Evolutionary conservation across 192 early-diverging fungal genomes (phyloP), one percentile per base, ranked within the genome.

Genomic region (Rhizoclosmatium sp.): DNA sequence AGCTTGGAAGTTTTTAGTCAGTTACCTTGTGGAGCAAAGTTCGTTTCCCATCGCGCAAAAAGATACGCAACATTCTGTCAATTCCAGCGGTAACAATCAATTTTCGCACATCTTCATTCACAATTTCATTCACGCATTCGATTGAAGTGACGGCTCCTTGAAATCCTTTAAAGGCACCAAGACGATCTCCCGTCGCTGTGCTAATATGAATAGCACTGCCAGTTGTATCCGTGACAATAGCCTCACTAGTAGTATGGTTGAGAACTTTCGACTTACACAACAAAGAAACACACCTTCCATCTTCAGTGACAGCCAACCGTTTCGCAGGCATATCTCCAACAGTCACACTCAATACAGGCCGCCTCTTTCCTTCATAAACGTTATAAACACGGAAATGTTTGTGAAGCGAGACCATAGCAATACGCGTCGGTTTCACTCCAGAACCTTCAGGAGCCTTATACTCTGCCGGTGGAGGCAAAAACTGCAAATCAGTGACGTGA

Each of bases 401-500:
- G 81, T 85, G 80, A 12, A 92, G 89, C 0, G 96, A 95, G 7
- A 88, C 89, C 23, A 91, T 87, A 23, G 89, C 92, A 42, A 98
- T 64, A 23, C 83, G 69, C 4, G 86, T 85, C 2, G 75, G 76
- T 44, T 90, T 87, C n/a, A 80, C 80, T 65, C 88, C 44, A 48
- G 21, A 4, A 0, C 40, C 86, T 80, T 71, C 85, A 44, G 2
- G 14, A 21, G 7, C 42, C 21, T 65, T 65, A 48, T 41, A 48
- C 14, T 69, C 4, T 4, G 42, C 46, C 7, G 42, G 46, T 12
- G 31, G 44, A n/a, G 70, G 70, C 23, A 93, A 59, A 78, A 94
- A 98, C 81, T 89, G 86, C 44, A 97, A 72, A 78, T 96, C 92
- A 1, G 94, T 95, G 66, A 96, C 91, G 93, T 95, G 96, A 14